These are phyloP conservation scores for Adenanthera pavonina DNA, from an alignment of 306 rosid genomes.

Conservation along the genomic window DNA sequence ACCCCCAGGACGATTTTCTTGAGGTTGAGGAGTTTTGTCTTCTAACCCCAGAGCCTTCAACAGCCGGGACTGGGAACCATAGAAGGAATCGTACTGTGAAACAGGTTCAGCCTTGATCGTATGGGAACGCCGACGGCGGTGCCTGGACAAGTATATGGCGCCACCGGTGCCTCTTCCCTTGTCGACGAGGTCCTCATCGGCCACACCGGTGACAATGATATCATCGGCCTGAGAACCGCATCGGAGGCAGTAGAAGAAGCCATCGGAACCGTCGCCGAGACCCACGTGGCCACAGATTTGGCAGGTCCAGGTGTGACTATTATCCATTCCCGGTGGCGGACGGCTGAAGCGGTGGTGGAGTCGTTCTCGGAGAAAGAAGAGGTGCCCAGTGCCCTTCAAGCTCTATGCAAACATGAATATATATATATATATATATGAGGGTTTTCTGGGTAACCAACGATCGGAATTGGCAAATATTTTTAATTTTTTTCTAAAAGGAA, in stretches of 20 bases:
- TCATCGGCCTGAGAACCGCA: conserved; percentile 67
- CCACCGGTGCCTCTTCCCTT: conserved; percentile 45
- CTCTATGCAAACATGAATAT: too few relatives aligned
- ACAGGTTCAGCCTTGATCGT: conserved; percentile 47
- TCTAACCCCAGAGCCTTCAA: not conserved
- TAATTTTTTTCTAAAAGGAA: too few relatives aligned
- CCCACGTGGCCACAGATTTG: conserved; percentile 58
- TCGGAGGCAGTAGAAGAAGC: conserved; percentile 69
- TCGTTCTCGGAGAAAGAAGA: too few relatives aligned
- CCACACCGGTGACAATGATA: conserved; percentile 63
- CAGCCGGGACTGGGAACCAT: conserved; percentile 47
- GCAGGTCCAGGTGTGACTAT: conserved; percentile 41
- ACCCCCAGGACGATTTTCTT: not conserved
- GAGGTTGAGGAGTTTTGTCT: too few relatives aligned
- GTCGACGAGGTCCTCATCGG: conserved; percentile 59
- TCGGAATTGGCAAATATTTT: too few relatives aligned
- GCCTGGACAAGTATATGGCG: conserved; percentile 55
- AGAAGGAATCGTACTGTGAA: conserved; percentile 55
- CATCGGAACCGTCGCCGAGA: conserved; percentile 57
- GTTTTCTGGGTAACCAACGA: too few relatives aligned
- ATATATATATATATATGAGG: too few relatives aligned
- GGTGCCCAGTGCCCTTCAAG: too few relatives aligned
- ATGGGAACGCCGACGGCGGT: too few relatives aligned
- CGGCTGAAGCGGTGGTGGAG: too few relatives aligned
- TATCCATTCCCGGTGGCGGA: conserved; percentile 40